Conservation (phyloP, 129 eudicot genomes). For the Escallonia herrerae region DNA sequence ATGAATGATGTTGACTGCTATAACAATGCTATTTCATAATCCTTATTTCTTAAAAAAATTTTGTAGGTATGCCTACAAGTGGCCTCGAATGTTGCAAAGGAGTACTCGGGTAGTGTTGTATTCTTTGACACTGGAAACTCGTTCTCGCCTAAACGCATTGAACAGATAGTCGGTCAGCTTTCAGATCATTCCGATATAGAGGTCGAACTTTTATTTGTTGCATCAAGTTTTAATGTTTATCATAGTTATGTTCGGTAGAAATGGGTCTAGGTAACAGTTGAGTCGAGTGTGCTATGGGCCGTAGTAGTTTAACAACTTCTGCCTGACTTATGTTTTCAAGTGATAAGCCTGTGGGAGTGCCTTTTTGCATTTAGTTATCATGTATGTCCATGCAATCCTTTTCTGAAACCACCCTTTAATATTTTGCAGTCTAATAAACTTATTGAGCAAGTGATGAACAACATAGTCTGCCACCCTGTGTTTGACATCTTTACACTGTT, state of each 20-base stretch:
- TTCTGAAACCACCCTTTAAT: too few relatives aligned
- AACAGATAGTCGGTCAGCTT: constrained; percentile 35
- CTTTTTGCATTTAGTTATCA: too few relatives aligned
- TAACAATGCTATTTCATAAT: not conserved
- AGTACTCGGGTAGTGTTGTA: constrained; percentile 29
- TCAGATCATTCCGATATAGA: constrained; percentile 33
- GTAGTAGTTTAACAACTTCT: too few relatives aligned
- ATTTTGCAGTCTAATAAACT: constrained; percentile 35
- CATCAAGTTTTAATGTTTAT: too few relatives aligned
- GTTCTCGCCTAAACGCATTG: constrained; percentile 58
- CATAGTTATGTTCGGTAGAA: too few relatives aligned
- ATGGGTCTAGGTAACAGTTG: too few relatives aligned
- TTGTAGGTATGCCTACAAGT: constrained; percentile 74
- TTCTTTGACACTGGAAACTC: constrained; percentile 79
- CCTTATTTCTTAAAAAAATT: constrained; percentile 3
- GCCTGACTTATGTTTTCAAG: too few relatives aligned
- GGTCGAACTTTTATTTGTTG: too few relatives aligned
- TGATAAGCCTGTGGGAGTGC: too few relatives aligned
- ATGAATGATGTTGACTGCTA: too few relatives aligned
- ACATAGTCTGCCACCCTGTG: constrained; percentile 52
- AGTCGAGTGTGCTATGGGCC: too few relatives aligned
- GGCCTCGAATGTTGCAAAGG: constrained; percentile 61
- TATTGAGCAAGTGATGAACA: constrained; percentile 47
- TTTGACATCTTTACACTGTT: constrained; percentile 66
- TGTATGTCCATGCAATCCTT: too few relatives aligned